A percentile compares a stretch with the other conserved stretches of the same genome.
phyloP scores from a whole-genome alignment of 257 asterid genomes.

The Gentiana dahurica region DNA sequence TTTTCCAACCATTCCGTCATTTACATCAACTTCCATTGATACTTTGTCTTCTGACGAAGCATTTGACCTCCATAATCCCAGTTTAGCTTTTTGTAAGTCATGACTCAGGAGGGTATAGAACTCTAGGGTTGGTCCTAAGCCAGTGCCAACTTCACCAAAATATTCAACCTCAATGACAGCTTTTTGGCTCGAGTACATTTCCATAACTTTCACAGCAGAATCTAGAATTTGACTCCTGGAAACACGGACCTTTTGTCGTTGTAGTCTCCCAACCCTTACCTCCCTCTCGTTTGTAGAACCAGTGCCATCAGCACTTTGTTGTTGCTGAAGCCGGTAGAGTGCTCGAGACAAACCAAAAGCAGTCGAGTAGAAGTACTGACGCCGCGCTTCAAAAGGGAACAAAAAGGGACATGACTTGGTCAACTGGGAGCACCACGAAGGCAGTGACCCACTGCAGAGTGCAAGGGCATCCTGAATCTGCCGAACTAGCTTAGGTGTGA shows the following conservation, averaged over 20 bases:
- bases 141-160: conserved; percentile 99
- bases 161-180: conserved; percentile 98
- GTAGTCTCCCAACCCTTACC: conserved; percentile 76
- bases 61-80: conserved; percentile 85
- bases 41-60: conserved; percentile 21
- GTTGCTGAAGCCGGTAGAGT: conserved; percentile 87
- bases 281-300: conserved; percentile 75
- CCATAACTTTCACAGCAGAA: conserved; percentile 98
- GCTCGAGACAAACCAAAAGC: conserved; percentile 98
- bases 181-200: conserved; percentile 95
- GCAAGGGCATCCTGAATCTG: conserved; percentile 98
- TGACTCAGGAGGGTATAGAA: conserved; percentile 93
- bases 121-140: conserved; percentile 96
- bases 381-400: conserved; percentile 93
- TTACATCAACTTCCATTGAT: conserved; percentile 49
- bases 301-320: conserved; percentile 90
- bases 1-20: conserved; percentile 19
- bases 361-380: conserved; percentile 95
- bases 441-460: conserved; percentile 92
- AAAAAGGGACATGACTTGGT: conserved; percentile 94
- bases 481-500: conserved; percentile 86
- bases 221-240: conserved; percentile 85
- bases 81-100: conserved; percentile 76
- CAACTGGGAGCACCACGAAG: conserved; percentile 97
- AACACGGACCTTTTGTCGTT: conserved; percentile 97